phyloP scores from a whole-genome alignment of 768 basidiomycete genomes.

The Lanmaoa pseudosensibilis region DNA sequence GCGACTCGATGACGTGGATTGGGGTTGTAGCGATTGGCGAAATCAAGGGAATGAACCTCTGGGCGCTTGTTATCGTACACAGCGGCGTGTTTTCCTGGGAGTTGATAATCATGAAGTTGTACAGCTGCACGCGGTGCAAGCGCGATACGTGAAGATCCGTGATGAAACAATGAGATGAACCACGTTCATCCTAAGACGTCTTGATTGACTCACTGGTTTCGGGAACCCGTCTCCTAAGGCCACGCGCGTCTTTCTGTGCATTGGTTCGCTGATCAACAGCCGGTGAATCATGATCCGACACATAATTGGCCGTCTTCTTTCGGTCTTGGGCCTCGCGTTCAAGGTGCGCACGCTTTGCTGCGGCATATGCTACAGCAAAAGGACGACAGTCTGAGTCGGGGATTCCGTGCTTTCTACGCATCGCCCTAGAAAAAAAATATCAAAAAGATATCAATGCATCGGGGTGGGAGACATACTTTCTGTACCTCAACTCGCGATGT shows the following conservation, averaged over 20 bases:
- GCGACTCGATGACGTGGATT: slow-evolving; percentile 16
- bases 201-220: slow-evolving; percentile 44
- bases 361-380: slow-evolving; percentile 86
- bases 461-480: slow-evolving; percentile 49
- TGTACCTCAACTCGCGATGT: slow-evolving; percentile 64
- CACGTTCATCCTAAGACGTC: slow-evolving; percentile 18
- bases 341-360: slow-evolving; percentile 56
- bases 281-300: slow-evolving; percentile 25
- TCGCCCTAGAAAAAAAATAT: slow-evolving; percentile 46
- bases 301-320: slow-evolving; percentile 32
- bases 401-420: slow-evolving; percentile 77
- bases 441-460: slow-evolving; percentile 5
- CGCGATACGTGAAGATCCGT: slow-evolving; percentile 17
- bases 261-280: slow-evolving; percentile 31
- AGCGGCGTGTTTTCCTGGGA: slow-evolving; percentile 13
- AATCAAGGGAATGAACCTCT: slow-evolving; percentile 27
- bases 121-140: slow-evolving; percentile 25
- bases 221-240: slow-evolving; percentile 44
- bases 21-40: slow-evolving; percentile 41
- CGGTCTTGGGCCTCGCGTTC: slow-evolving; percentile 48
- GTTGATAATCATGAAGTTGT: slow-evolving; percentile 21
- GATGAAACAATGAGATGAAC: slow-evolving; percentile 30
- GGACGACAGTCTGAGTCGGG: slow-evolving; percentile 81
- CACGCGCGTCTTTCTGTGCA: slow-evolving; percentile 38
- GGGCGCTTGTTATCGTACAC: slow-evolving; percentile 19